A percentile compares a stretch with the other conserved stretches of the same genome.
phyloP scores from a whole-genome alignment of 805 yeast species.

The Cyberlindnera maritima region DNA sequence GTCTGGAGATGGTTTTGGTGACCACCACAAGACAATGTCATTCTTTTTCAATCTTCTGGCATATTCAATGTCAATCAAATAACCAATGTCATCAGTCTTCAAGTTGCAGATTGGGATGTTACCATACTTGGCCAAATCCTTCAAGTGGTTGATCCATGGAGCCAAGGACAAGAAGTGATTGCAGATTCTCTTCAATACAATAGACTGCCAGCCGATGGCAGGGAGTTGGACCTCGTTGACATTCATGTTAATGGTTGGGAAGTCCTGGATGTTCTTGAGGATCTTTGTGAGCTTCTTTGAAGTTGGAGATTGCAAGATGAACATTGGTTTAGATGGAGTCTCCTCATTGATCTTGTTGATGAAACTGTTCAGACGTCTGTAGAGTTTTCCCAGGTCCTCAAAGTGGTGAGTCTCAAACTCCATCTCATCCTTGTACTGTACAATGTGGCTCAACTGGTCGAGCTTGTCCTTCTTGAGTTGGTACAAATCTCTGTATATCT shows the following conservation, averaged over 20 bases:
- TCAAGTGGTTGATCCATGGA: conserved; percentile 65
- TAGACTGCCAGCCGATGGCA: conserved; percentile 78
- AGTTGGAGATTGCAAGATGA: conserved; percentile 75
- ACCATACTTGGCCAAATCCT: conserved; percentile 64
- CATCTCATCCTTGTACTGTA: conserved; percentile 52
- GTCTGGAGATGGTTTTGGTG: conserved; percentile 74
- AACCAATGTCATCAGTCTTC: conserved; percentile 71
- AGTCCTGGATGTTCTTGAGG: conserved; percentile 46
- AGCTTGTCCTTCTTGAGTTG: conserved; percentile 45
- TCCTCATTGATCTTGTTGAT: conserved; percentile 60
- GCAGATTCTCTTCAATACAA: conserved; percentile 59
- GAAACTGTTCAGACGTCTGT: conserved; percentile 53
- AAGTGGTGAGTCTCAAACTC: conserved; percentile 54
- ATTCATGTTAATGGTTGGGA: conserved; percentile 64
- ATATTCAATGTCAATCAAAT: conserved; percentile 79
- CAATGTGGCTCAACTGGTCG: conserved; percentile 39
- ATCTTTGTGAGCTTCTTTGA: conserved; percentile 43
- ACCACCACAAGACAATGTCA: conserved; percentile 91
- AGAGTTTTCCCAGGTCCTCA: conserved; percentile 52
- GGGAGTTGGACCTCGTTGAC: conserved; percentile 60
- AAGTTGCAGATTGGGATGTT: conserved; percentile 86
- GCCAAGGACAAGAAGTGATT: conserved; percentile 74
- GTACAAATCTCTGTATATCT: conserved; percentile 53
- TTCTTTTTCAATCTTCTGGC: conserved; percentile 70
- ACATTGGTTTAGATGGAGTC: conserved; percentile 59